Conservation (phyloP, 2,329 filamentous ascomycete genomes). For the Diplocarpon mali region DNA sequence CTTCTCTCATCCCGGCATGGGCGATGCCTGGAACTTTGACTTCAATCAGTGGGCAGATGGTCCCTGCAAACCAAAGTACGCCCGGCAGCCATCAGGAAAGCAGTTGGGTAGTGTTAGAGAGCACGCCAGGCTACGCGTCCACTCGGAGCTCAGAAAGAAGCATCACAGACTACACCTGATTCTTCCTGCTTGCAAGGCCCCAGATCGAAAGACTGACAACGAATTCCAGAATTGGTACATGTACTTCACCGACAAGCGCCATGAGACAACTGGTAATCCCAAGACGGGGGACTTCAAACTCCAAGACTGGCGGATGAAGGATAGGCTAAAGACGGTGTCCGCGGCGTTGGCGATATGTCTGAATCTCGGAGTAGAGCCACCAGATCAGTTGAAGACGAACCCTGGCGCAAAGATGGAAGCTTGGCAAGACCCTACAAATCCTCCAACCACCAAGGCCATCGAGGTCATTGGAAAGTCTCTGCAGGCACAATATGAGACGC, state of each 20-base stretch:
- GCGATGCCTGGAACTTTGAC: too few species aligned
- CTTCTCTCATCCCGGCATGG: too few species aligned
- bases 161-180: background rate
- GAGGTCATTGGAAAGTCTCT: slow-evolving; percentile 92
- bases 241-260: slow-evolving; percentile 98
- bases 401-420: slow-evolving; percentile 91
- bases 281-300: slow-evolving; percentile 57
- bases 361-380: slow-evolving; percentile 95
- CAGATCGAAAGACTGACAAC: slow-evolving; percentile 12
- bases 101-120: background rate
- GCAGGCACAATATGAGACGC: slow-evolving; percentile 92
- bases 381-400: slow-evolving; percentile 90
- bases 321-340: slow-evolving; percentile 91
- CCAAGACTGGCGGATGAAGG: slow-evolving; percentile 95
- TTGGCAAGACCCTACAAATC: slow-evolving; percentile 85
- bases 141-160: background rate
- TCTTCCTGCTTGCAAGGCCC: background rate
- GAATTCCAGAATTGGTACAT: slow-evolving; percentile 88
- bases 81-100: background rate
- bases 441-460: slow-evolving; percentile 71
- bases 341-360: slow-evolving; percentile 89
- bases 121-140: background rate
- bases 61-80: too few species aligned
- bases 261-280: slow-evolving; percentile 86
- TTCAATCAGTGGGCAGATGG: too few species aligned